These are phyloP conservation scores for Naegleria gruberi DNA, from an alignment of 208 protist genomes.

Conservation along the genomic window DNA sequence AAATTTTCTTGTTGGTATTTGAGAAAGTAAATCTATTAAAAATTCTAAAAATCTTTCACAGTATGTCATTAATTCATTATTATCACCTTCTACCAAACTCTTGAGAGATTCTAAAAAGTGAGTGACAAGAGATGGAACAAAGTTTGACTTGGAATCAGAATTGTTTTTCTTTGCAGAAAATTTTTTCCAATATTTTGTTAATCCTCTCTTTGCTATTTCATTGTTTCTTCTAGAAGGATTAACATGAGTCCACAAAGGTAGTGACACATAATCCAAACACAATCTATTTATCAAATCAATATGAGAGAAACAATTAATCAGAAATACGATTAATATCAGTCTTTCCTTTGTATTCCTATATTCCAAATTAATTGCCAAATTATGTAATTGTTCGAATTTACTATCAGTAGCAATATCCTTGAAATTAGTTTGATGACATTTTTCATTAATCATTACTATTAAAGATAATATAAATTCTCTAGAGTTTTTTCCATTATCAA, in stretches of 20 bases:
- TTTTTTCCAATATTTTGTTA: background rate
- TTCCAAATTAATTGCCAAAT: background rate
- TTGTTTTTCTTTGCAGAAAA: background rate
- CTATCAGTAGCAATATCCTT: background rate
- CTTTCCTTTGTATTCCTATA: background rate
- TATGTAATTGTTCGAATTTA: background rate
- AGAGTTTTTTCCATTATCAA: background rate
- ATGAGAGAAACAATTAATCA: background rate
- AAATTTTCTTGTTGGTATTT: constrained; percentile 72
- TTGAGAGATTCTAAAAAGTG: background rate
- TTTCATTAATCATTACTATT: background rate
- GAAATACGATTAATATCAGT: background rate
- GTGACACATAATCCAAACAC: background rate
- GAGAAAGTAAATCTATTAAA: constrained; percentile 62
- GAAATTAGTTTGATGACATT: background rate
- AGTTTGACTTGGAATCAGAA: background rate
- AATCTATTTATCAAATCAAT: background rate
- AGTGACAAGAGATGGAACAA: background rate
- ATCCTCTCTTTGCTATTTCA: background rate
- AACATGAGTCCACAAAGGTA: background rate
- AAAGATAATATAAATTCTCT: background rate
- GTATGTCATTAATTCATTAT: background rate
- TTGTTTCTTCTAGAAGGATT: background rate
- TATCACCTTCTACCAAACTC: background rate
- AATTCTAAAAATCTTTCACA: constrained; percentile 59